Conservation (phyloP, 257 asterid genomes). For the Solanum medicagineum region DNA sequence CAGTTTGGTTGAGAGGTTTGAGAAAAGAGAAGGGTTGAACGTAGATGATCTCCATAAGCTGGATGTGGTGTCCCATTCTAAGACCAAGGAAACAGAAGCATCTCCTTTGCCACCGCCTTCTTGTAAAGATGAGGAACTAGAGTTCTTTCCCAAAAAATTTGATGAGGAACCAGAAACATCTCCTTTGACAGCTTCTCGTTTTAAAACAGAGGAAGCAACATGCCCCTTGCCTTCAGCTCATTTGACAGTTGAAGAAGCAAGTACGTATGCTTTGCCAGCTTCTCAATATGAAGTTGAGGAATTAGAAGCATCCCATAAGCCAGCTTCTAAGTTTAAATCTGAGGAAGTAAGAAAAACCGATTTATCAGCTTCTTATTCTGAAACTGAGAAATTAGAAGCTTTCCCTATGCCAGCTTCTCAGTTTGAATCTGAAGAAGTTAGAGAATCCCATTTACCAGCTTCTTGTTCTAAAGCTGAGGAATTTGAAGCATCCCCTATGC, state of each 20-base stretch:
- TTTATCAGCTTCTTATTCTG: not conserved
- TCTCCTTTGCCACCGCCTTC: not conserved
- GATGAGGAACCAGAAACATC: not conserved
- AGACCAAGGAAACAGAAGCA: slow-evolving; percentile 21
- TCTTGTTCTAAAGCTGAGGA: not conserved
- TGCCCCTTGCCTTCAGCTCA: not conserved
- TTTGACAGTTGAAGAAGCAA: not conserved
- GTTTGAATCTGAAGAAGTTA: not conserved
- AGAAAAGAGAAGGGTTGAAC: slow-evolving; percentile 39
- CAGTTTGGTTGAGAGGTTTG: slow-evolving; percentile 89
- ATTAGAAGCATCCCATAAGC: not conserved
- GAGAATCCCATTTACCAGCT: not conserved
- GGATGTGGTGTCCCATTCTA: slow-evolving; percentile 16
- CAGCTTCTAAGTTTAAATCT: not conserved
- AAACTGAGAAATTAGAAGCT: not conserved
- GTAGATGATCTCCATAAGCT: slow-evolving; percentile 32
- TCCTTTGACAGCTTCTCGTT: not conserved
- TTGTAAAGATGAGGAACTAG: not conserved
- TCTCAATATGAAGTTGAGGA: not conserved
- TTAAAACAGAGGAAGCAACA: not conserved
- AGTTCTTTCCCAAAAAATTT: not conserved
- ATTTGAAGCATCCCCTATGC: not conserved
- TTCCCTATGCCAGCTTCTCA: not conserved
- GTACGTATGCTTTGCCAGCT: not conserved
- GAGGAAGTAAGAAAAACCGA: not conserved